Evolutionary conservation across 2,329 filamentous ascomycete species (phyloP).

Genomic region (Periconia sp.): DNA sequence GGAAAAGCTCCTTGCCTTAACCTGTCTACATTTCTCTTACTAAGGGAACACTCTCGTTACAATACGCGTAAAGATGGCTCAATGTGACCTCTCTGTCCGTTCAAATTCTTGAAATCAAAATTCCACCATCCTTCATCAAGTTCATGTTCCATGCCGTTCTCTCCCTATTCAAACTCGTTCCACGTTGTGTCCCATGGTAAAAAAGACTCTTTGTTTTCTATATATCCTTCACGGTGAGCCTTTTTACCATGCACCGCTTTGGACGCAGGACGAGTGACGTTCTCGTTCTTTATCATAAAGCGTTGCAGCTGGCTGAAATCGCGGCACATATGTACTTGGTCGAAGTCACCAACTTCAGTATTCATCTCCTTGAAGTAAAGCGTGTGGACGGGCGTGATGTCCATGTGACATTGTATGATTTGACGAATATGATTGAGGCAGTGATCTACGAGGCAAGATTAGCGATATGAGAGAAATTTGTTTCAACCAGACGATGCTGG

Average conservation of each 20-base stretch:
- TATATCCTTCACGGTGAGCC: neutral
- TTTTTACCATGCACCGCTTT: neutral
- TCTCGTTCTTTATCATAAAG: neutral
- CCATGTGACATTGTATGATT: slow-evolving; percentile 1
- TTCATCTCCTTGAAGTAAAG: neutral
- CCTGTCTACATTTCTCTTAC: too few species aligned
- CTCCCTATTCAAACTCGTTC: neutral
- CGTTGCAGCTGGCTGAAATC: neutral
- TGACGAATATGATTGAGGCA: slow-evolving; percentile 1
- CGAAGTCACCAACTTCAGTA: neutral
- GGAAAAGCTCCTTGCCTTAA: too few species aligned
- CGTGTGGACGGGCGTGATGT: neutral
- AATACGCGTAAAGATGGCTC: too few species aligned
- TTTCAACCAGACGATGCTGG: neutral
- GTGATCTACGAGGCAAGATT: neutral
- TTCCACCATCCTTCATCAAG: neutral
- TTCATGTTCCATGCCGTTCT: neutral
- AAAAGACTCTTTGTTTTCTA: neutral
- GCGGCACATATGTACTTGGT: neutral
- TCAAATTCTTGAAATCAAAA: neutral
- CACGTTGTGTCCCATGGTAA: neutral
- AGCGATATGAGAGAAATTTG: neutral
- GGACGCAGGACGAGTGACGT: neutral
- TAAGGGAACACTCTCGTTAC: too few species aligned
- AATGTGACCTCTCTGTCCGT: too few species aligned